Percentiles rank a stretch among this genome's conserved stretches.
phyloP scores from a whole-genome alignment of 2,329 filamentous ascomycete species.

The Passalora sequoiae region DNA sequence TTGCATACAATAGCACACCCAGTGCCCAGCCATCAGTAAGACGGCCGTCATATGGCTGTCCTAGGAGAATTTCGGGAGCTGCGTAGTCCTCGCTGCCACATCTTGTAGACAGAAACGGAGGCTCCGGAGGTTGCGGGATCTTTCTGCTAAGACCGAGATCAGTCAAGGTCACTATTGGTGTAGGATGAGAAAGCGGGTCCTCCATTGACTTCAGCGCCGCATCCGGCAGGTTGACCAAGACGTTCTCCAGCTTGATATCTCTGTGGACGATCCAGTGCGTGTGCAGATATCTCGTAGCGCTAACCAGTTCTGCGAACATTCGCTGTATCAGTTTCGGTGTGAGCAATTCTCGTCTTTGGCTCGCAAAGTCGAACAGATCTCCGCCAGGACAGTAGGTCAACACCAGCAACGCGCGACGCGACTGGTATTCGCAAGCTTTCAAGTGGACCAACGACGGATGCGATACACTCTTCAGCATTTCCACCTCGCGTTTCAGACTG shows the following conservation, averaged over 20 bases:
- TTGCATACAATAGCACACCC: slow-evolving; percentile 85
- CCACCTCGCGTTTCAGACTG: slow-evolving; percentile 87
- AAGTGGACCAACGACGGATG: slow-evolving; percentile 89
- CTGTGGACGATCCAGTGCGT: slow-evolving; percentile 82
- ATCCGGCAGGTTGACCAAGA: slow-evolving; percentile 78
- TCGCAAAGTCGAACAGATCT: slow-evolving; percentile 90
- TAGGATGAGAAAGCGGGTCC: slow-evolving; percentile 70
- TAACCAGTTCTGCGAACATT: slow-evolving; percentile 84
- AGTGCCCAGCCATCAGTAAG: slow-evolving; percentile 92
- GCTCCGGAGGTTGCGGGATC: slow-evolving; percentile 66
- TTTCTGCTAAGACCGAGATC: slow-evolving; percentile 86
- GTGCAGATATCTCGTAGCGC: slow-evolving; percentile 81
- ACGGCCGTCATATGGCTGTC: slow-evolving; percentile 87
- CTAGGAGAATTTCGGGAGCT: slow-evolving; percentile 92
- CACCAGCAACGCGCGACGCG: slow-evolving; percentile 75
- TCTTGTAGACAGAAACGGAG: slow-evolving; percentile 83
- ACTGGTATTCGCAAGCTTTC: slow-evolving; percentile 84
- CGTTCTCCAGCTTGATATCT: slow-evolving; percentile 97
- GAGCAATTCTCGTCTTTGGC: slow-evolving; percentile 62
- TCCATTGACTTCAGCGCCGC: slow-evolving; percentile 55
- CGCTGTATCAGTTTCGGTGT: slow-evolving; percentile 67
- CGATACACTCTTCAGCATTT: slow-evolving; percentile 81
- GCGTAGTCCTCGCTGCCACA: slow-evolving; percentile 97
- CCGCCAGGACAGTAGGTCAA: slow-evolving; percentile 90
- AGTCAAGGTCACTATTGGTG: slow-evolving; percentile 80